Evolutionary conservation across 2,329 filamentous ascomycete species (phyloP).

Genomic region (Arthrinium phaeospermum): DNA sequence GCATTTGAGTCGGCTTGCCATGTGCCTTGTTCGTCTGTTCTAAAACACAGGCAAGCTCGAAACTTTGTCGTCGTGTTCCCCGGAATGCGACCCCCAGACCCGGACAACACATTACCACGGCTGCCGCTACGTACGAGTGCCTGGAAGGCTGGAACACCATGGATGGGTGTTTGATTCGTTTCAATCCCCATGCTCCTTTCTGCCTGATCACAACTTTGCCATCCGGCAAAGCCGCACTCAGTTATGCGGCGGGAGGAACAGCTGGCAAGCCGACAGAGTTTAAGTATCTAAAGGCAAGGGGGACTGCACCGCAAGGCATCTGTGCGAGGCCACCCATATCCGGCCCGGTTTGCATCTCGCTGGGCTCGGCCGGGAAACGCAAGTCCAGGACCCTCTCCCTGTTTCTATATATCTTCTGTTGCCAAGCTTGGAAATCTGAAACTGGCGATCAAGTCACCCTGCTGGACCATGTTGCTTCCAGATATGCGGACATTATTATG

Average conservation of each 20-base stretch:
- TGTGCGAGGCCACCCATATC: not conserved
- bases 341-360: not conserved
- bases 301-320: not conserved
- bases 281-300: not conserved
- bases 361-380: not conserved
- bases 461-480: not conserved
- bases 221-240: not conserved
- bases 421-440: not conserved
- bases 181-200: not conserved
- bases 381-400: not conserved
- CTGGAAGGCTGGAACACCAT: not conserved
- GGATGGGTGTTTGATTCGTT: not conserved
- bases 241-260: not conserved
- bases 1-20: slow-evolving; percentile 2
- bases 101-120: not conserved
- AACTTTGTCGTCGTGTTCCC: slow-evolving; percentile 12
- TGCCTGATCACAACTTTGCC: not conserved
- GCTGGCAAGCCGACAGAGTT: not conserved
- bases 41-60: not conserved
- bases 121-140: not conserved
- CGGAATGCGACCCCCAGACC: slow-evolving; percentile 6
- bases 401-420: not conserved
- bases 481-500: not conserved
- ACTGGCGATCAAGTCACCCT: not conserved
- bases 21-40: slow-evolving; percentile 11